Conservation (phyloP, 768 basidiomycete genomes). For the Dioszegia crocea region DNA sequence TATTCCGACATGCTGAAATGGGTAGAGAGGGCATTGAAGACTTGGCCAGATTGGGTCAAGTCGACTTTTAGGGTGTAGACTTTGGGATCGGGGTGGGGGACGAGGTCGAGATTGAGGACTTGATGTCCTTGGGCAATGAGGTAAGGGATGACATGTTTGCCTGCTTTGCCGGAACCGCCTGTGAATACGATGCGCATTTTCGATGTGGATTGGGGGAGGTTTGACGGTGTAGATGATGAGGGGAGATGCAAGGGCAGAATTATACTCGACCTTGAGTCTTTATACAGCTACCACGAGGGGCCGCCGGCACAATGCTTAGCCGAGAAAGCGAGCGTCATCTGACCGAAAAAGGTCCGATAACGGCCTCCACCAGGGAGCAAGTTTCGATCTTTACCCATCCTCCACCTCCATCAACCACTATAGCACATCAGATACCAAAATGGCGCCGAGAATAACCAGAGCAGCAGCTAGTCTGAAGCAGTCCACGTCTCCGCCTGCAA, state of each 20-base stretch:
- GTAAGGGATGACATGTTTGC: constrained; percentile 45
- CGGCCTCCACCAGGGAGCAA: no score
- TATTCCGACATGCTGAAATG: constrained; percentile 42
- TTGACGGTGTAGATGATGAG: not conserved
- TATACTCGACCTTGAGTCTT: not conserved
- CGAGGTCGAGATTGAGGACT: constrained; percentile 47
- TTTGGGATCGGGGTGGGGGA: constrained; percentile 32
- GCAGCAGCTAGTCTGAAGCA: constrained; percentile 1
- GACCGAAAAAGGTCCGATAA: no score
- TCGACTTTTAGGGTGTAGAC: constrained; percentile 47
- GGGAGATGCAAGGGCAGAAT: not conserved
- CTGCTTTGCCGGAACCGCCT: constrained; percentile 46
- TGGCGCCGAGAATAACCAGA: not conserved
- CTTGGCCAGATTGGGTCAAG: constrained; percentile 44
- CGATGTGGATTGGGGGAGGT: not conserved
- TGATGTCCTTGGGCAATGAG: constrained; percentile 40
- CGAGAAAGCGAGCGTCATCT: no score
- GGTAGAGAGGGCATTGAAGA: constrained; percentile 44
- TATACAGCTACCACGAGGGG: not conserved
- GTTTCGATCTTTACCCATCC: no score
- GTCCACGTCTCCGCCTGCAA: not conserved
- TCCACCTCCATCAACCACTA: no score
- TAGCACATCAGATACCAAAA: no score
- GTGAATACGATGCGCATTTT: constrained; percentile 44
- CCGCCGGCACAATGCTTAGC: no score